Percentiles rank a stretch among this genome's conserved stretches.
Conservation (phyloP, 306 rosid species). For the Mimosa pudica region DNA sequence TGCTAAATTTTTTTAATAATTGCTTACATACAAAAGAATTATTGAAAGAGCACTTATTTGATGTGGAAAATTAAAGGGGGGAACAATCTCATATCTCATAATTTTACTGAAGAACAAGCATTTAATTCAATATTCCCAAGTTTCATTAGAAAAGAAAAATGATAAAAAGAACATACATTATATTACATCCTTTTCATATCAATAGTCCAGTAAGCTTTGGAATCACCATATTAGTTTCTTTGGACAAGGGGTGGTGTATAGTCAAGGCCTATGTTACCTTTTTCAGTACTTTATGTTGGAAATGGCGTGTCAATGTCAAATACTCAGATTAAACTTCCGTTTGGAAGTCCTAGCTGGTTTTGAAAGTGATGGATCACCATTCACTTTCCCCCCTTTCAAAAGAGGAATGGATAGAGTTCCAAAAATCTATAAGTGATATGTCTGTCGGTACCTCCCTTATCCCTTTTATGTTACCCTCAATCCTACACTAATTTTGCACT, state of each 20-base stretch:
- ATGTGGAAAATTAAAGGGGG: neutral
- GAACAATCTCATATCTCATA: neutral
- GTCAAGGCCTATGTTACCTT: neutral
- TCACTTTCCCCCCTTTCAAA: conserved; percentile 9
- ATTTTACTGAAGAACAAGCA: neutral
- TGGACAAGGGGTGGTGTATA: neutral
- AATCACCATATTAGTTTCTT: conserved; percentile 1
- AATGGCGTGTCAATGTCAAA: conserved; percentile 24
- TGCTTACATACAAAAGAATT: neutral
- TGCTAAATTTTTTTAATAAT: neutral
- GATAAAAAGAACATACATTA: conserved; percentile 10
- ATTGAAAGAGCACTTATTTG: neutral
- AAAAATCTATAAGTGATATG: conserved; percentile 15
- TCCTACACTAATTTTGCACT: neutral
- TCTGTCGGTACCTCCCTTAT: conserved; percentile 3
- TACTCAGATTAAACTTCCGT: conserved; percentile 1
- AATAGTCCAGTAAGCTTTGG: neutral
- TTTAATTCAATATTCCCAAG: neutral
- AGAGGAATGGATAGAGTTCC: conserved; percentile 21
- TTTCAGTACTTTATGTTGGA: conserved; percentile 1
- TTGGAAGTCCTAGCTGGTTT: conserved; percentile 12
- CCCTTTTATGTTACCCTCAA: conserved; percentile 5
- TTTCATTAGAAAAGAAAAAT: neutral
- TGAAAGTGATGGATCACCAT: conserved; percentile 25
- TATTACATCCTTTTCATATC: neutral